Evolutionary conservation across 208 protist species (phyloP).

Genomic region (Naegleria fowleri): DNA sequence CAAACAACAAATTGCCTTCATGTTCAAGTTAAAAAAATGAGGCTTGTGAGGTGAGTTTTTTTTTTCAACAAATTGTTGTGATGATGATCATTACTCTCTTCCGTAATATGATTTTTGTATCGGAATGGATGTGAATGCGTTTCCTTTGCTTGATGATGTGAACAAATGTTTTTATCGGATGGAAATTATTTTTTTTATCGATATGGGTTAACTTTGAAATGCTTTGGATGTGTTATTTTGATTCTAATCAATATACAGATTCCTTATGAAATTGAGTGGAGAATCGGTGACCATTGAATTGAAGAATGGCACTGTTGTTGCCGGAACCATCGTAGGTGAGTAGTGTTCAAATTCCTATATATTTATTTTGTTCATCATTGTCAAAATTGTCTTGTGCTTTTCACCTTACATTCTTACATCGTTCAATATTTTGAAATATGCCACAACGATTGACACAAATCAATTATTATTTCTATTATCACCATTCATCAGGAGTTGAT

Average conservation of each 20-base stretch:
- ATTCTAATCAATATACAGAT: conserved; percentile 54
- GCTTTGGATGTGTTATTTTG: too few relatives aligned
- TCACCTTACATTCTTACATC: not conserved
- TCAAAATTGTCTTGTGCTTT: conserved; percentile 11
- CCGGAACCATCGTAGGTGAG: conserved; percentile 65
- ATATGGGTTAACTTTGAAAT: too few relatives aligned
- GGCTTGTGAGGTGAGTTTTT: not conserved
- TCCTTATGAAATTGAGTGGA: conserved; percentile 94
- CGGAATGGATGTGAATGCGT: not conserved
- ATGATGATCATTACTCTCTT: not conserved
- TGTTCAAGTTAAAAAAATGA: not conserved
- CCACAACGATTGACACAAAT: conserved; percentile 45
- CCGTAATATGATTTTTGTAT: not conserved
- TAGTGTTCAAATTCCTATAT: conserved; percentile 17
- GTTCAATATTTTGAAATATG: conserved; percentile 3
- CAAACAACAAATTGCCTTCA: too few relatives aligned
- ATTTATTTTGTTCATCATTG: not conserved
- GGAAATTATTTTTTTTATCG: too few relatives aligned
- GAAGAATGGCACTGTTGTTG: conserved; percentile 95
- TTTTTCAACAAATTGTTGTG: not conserved
- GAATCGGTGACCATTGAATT: conserved; percentile 96
- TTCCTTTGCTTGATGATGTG: not conserved
- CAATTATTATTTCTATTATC: conserved; percentile 46
- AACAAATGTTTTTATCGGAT: not conserved
- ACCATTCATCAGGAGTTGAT: conserved; percentile 55